Conservation (phyloP, 2,329 filamentous ascomycete genomes). For the Monilinia aucupariae region DNA sequence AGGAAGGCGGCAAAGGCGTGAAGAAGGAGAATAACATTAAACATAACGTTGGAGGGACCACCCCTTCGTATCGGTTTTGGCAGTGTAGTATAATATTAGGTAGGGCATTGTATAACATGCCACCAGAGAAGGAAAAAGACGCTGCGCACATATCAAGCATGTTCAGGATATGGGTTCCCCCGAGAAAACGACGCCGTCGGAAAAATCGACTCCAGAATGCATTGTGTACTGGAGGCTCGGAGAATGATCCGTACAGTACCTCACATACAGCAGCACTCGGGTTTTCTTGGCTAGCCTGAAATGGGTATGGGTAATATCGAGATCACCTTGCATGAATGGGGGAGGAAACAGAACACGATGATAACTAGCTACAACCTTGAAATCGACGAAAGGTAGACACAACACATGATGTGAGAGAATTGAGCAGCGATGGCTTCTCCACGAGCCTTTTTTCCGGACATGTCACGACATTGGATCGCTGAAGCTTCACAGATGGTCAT, state of each 20-base stretch:
- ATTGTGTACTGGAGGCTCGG: slow-evolving; percentile 6
- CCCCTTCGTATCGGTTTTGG: neutral
- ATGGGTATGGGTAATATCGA: slow-evolving; percentile 4
- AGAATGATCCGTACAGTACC: slow-evolving; percentile 11
- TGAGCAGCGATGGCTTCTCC: slow-evolving; percentile 9
- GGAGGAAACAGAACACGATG: neutral
- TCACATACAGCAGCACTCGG: slow-evolving; percentile 8
- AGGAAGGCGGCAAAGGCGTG: slow-evolving; percentile 31
- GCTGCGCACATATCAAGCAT: slow-evolving; percentile 7
- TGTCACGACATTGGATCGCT: slow-evolving; percentile 5
- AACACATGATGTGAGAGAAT: slow-evolving; percentile 7
- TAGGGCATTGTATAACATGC: neutral
- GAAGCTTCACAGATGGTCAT: slow-evolving; percentile 12
- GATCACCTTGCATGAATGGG: slow-evolving; percentile 9
- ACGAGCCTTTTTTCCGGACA: slow-evolving; percentile 2
- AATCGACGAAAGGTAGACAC: slow-evolving; percentile 2
- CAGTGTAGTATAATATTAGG: neutral
- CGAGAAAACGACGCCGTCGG: slow-evolving; percentile 11
- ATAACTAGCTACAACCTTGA: slow-evolving; percentile 3
- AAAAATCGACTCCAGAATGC: neutral
- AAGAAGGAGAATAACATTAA: slow-evolving; percentile 13
- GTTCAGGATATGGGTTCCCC: slow-evolving; percentile 16
- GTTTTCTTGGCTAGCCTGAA: slow-evolving; percentile 1
- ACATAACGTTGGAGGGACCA: neutral
- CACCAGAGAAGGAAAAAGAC: slow-evolving; percentile 6